These are phyloP conservation scores for Septoria linicola DNA, from an alignment of 2,329 filamentous ascomycete species.

Conservation along the genomic window DNA sequence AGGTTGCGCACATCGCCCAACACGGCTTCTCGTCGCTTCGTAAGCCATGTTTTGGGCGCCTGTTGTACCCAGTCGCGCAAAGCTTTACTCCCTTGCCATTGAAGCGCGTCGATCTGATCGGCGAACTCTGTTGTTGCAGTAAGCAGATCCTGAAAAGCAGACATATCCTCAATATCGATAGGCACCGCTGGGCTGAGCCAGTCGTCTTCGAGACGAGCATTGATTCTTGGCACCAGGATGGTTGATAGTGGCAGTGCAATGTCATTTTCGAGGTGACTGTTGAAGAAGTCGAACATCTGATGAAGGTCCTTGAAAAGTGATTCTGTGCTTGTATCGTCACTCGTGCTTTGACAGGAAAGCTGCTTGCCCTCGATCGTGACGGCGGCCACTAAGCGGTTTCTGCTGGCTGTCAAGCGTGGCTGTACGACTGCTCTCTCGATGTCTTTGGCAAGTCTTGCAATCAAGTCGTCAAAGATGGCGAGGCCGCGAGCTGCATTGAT, in stretches of 20 bases:
- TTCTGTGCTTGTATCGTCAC: slow-evolving; percentile 18
- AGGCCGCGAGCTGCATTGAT: slow-evolving; percentile 26
- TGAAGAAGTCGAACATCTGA: slow-evolving; percentile 52
- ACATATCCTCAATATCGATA: slow-evolving; percentile 67
- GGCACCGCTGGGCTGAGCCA: slow-evolving; percentile 81
- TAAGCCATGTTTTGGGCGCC: slow-evolving; percentile 80
- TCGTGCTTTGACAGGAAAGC: slow-evolving; percentile 29
- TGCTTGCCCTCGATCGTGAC: slow-evolving; percentile 27
- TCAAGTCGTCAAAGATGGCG: slow-evolving; percentile 30
- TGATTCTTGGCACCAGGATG: slow-evolving; percentile 68
- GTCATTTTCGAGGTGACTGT: slow-evolving; percentile 49
- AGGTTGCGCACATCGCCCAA: slow-evolving; percentile 71
- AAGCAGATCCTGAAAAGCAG: slow-evolving; percentile 69
- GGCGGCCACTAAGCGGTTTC: slow-evolving; percentile 21
- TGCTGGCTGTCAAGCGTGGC: slow-evolving; percentile 29
- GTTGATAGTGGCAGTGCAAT: slow-evolving; percentile 59
- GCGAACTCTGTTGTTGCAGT: slow-evolving; percentile 65
- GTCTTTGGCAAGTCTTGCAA: slow-evolving; percentile 32
- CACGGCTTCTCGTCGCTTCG: slow-evolving; percentile 75
- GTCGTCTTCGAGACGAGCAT: slow-evolving; percentile 64
- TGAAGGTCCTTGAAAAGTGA: slow-evolving; percentile 46
- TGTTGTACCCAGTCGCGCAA: slow-evolving; percentile 78
- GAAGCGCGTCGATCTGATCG: slow-evolving; percentile 58
- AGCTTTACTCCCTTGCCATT: slow-evolving; percentile 61
- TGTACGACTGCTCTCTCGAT: slow-evolving; percentile 33